Evolutionary conservation across 176 grass and related monocot genomes (phyloP).

Genomic region (Avena sativa): DNA sequence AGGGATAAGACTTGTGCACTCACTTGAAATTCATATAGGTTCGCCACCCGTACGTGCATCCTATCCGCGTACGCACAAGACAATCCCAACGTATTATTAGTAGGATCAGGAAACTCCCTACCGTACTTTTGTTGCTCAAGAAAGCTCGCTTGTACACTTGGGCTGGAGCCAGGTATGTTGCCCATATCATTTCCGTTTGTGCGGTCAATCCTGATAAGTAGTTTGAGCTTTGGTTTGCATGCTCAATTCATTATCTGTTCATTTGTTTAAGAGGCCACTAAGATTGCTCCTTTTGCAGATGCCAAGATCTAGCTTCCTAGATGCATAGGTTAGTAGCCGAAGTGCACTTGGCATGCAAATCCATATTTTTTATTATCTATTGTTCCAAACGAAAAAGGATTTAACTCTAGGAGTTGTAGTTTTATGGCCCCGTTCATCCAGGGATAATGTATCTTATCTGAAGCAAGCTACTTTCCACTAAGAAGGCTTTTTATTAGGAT

Average conservation of each 20-base stretch:
- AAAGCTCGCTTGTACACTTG: background rate
- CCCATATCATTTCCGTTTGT: slow-evolving; percentile 4
- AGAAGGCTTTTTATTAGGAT: background rate
- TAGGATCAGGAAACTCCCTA: background rate
- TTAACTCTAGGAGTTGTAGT: background rate
- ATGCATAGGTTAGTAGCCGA: background rate
- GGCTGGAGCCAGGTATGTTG: background rate
- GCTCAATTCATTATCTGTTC: background rate
- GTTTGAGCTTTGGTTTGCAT: background rate
- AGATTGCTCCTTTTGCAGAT: background rate
- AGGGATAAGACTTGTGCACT: background rate
- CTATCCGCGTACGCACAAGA: background rate
- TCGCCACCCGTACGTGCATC: background rate
- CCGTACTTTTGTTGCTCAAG: too few relatives aligned
- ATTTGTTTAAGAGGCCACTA: slow-evolving; percentile 22
- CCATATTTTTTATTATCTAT: slow-evolving; percentile 11
- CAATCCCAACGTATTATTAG: background rate
- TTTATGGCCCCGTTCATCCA: background rate
- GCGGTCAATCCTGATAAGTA: slow-evolving; percentile 26
- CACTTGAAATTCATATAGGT: background rate
- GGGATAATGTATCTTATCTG: slow-evolving; percentile 4
- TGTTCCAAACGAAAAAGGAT: background rate
- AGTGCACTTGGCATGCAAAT: slow-evolving; percentile 12
- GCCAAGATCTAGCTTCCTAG: slow-evolving; percentile 6
- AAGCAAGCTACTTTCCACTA: background rate